Evolutionary conservation across 2,329 filamentous ascomycete species (phyloP).

Genomic region (Coleophoma eucalyptorum): DNA sequence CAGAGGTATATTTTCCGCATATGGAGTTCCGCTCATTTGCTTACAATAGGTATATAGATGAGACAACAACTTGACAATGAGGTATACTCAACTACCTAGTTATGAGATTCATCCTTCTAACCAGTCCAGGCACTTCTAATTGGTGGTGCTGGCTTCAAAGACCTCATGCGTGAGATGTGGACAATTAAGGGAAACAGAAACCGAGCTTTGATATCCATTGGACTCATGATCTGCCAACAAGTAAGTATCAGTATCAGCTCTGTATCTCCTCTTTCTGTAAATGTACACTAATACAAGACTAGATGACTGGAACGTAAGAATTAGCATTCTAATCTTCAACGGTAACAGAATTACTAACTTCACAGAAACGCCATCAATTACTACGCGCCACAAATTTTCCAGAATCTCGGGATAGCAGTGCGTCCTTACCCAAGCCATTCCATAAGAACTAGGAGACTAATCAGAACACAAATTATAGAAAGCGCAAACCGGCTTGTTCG

Average conservation of each 20-base stretch:
- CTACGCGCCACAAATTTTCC: conserved; percentile 63
- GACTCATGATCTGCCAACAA: conserved; percentile 60
- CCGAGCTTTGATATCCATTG: conserved; percentile 61
- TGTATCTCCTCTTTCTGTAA: too few species aligned
- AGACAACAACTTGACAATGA: conserved; percentile 44
- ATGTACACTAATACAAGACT: too few species aligned
- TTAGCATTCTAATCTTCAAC: neutral
- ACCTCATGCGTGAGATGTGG: conserved; percentile 60
- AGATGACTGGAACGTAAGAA: conserved; percentile 53
- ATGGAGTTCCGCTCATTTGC: too few species aligned
- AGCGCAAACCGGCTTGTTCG: conserved; percentile 53
- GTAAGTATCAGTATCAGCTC: too few species aligned
- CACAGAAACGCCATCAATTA: conserved; percentile 50
- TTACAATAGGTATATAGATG: conserved; percentile 22
- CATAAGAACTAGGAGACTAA: too few species aligned
- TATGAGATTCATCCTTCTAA: too few species aligned
- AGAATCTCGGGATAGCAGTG: conserved; percentile 53
- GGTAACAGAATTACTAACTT: conserved; percentile 1
- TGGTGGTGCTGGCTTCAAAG: conserved; percentile 41
- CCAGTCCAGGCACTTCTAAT: conserved; percentile 34
- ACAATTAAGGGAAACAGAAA: conserved; percentile 54
- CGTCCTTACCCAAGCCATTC: conserved; percentile 32
- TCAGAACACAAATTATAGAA: too few species aligned
- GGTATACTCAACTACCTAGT: too few species aligned
- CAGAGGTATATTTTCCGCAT: conserved; percentile 24